Conservation (phyloP, 1,284 basidiomycete genomes). For the Rhizoctonia solani region DNA sequence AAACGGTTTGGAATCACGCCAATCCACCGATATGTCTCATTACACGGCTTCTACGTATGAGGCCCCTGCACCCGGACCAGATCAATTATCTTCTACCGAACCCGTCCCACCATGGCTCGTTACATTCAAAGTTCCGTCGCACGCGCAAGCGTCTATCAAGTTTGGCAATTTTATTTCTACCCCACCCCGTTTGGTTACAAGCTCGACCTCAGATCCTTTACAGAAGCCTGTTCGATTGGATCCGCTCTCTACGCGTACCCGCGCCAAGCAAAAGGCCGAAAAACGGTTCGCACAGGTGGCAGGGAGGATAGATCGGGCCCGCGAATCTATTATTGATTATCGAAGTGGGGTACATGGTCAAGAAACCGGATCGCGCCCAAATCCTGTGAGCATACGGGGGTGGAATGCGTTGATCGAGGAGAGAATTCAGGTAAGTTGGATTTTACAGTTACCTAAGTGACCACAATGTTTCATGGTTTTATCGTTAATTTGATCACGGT, state of each 20-base stretch:
- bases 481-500: constrained; percentile 40
- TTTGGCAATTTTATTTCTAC: constrained; percentile 52
- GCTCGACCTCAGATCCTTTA: constrained; percentile 39
- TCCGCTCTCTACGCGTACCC: constrained; percentile 55
- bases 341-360: constrained; percentile 48
- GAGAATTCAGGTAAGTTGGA: constrained; percentile 65
- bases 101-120: constrained; percentile 72
- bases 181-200: constrained; percentile 37
- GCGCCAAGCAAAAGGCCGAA: constrained; percentile 57
- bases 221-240: constrained; percentile 45
- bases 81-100: constrained; percentile 40
- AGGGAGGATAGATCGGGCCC: constrained; percentile 63
- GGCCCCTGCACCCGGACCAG: background rate
- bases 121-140: constrained; percentile 63
- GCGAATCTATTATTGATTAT: constrained; percentile 79
- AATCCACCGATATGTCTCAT: background rate
- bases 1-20: constrained; percentile 55
- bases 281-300: constrained; percentile 58
- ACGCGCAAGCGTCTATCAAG: constrained; percentile 57
- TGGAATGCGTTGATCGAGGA: constrained; percentile 80
- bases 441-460: constrained; percentile 21
- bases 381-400: constrained; percentile 68
- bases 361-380: constrained; percentile 47
- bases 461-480: background rate
- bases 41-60: background rate